These are phyloP conservation scores for Parafenestella ontariensis DNA, from an alignment of 2,329 filamentous ascomycete species.

Conservation along the genomic window DNA sequence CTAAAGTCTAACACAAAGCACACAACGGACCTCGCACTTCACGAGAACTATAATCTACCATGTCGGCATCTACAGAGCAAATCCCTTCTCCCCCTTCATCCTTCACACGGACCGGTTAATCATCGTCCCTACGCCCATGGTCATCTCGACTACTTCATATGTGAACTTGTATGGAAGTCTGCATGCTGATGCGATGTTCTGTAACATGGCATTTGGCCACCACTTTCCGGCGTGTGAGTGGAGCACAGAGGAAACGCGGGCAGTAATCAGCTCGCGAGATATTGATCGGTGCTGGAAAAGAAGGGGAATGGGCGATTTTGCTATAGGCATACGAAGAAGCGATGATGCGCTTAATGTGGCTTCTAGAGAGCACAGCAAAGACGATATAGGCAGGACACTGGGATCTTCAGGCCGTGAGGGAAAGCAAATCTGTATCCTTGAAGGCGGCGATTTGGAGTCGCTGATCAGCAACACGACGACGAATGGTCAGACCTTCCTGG, in stretches of 20 bases:
- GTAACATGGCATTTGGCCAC: conserved; percentile 17
- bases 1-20: too few species aligned
- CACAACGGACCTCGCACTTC: background rate
- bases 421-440: background rate
- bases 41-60: background rate
- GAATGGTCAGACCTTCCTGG: background rate
- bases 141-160: conserved; percentile 5
- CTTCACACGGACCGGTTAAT: conserved; percentile 12
- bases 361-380: background rate
- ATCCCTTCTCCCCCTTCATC: conserved; percentile 4
- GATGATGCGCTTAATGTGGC: background rate
- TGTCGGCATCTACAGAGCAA: background rate
- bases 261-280: conserved; percentile 17
- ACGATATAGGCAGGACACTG: background rate
- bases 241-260: conserved; percentile 15
- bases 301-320: conserved; percentile 20
- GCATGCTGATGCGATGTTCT: conserved; percentile 16
- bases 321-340: conserved; percentile 18
- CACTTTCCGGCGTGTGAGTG: conserved; percentile 8
- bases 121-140: conserved; percentile 17
- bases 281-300: conserved; percentile 17
- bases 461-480: background rate
- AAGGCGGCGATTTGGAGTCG: background rate
- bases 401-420: background rate
- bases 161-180: conserved; percentile 11